Percentiles rank a stretch among this genome's conserved stretches.
Conservation (phyloP, 2,329 filamentous ascomycete species). For the Paracoccidioides brasiliensis region DNA sequence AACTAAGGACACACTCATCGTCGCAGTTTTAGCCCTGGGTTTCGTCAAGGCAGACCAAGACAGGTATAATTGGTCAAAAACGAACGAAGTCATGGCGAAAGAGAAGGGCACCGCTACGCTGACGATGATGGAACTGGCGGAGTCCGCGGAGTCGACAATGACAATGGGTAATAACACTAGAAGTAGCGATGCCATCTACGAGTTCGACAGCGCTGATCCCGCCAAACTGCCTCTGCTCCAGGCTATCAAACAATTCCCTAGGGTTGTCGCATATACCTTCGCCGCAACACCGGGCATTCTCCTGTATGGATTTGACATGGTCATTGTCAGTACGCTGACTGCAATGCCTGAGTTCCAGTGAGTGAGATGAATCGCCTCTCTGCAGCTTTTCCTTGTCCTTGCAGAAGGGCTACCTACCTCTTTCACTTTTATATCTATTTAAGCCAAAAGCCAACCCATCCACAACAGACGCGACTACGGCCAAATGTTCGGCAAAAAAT, state of each 20-base stretch:
- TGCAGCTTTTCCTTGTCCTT: too few relatives aligned
- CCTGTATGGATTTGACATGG: conserved; percentile 12
- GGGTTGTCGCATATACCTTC: conserved; percentile 8
- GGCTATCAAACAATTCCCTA: conserved; percentile 10
- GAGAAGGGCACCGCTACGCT: background rate
- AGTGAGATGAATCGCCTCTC: background rate
- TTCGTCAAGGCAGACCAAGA: too few relatives aligned
- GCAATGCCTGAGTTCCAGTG: conserved; percentile 13
- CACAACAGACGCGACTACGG: conserved; percentile 23
- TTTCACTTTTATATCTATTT: background rate
- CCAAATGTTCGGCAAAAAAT: conserved; percentile 16
- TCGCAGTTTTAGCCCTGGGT: too few relatives aligned
- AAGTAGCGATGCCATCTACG: background rate
- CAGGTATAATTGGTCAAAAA: too few relatives aligned
- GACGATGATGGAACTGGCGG: background rate
- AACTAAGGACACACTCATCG: too few relatives aligned
- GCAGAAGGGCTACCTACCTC: too few relatives aligned
- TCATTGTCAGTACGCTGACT: conserved; percentile 11
- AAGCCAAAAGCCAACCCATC: background rate
- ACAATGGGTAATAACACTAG: background rate
- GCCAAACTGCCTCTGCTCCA: conserved; percentile 6
- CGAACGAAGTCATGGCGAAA: background rate
- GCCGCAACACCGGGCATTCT: conserved; percentile 9
- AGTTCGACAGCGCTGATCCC: background rate
- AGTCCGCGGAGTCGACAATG: background rate